A percentile compares a stretch with the other conserved stretches of the same genome.
phyloP scores from a whole-genome alignment of 495 filamentous ascomycete genomes.

The Glutinoglossum americanum region DNA sequence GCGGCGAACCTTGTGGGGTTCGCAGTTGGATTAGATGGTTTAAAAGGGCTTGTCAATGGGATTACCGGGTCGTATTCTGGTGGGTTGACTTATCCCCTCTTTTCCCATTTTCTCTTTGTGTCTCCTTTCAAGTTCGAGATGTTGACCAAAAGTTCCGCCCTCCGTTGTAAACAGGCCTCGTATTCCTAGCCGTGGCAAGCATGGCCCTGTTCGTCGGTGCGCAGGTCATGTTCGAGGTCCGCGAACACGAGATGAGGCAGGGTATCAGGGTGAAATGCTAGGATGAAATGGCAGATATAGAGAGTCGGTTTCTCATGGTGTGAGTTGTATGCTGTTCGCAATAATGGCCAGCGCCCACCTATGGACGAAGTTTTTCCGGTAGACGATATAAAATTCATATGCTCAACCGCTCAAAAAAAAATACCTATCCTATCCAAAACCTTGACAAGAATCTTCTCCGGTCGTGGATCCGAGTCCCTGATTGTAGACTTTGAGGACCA shows the following conservation, averaged over 20 bases:
- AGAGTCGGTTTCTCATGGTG: too few species aligned
- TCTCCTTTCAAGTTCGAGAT: not conserved
- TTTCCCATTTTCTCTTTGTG: not conserved
- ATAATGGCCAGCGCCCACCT: too few species aligned
- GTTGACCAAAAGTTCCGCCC: too few species aligned
- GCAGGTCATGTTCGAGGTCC: slow-evolving; percentile 91
- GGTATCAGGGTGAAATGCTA: slow-evolving; percentile 79
- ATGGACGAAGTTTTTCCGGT: too few species aligned
- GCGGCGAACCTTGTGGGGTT: slow-evolving; percentile 87
- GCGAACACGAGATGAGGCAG: slow-evolving; percentile 58
- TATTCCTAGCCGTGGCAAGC: slow-evolving; percentile 51
- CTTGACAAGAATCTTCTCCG: too few species aligned
- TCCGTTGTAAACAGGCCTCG: slow-evolving; percentile 31
- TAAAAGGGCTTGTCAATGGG: slow-evolving; percentile 50
- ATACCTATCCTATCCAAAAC: too few species aligned
- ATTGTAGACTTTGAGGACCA: too few species aligned
- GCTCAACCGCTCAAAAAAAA: too few species aligned
- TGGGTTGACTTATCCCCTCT: too few species aligned
- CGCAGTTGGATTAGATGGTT: slow-evolving; percentile 71
- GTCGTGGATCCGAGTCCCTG: too few species aligned
- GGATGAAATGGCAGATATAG: slow-evolving; percentile 1
- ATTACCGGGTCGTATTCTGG: slow-evolving; percentile 57
- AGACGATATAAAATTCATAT: too few species aligned
- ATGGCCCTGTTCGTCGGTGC: slow-evolving; percentile 57
- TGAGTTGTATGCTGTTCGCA: too few species aligned